Base-by-base conservation (phyloP, 2,329 filamentous ascomycete species). In the Pyrenochaeta sp. region DNA sequence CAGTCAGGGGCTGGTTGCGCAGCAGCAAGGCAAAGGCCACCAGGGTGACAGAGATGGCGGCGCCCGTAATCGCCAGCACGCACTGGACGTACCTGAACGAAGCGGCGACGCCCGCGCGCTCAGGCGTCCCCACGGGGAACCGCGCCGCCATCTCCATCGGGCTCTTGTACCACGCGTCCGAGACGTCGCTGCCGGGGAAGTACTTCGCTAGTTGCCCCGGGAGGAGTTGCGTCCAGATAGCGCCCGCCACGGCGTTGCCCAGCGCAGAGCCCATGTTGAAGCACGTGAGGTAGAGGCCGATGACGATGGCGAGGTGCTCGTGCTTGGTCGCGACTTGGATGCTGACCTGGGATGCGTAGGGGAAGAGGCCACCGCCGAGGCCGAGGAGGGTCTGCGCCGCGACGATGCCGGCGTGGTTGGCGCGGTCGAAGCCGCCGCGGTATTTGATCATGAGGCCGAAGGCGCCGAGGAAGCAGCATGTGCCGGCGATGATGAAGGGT, bases 371-470 rank as follows among this genome's bases (percentile, higher is more conserved):
- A 28, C 83, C 83, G 1, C 82, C 82, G 37, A 86, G 74, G 53
- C 84, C 84, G 1, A 87, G 75, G 4, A 87, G 69, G 6, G 86
- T 72, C 62, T 87, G 82, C 2, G 80, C 83, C 11, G 79, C 84
- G 44, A 87, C 81, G 41, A 87, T 74, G 19, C 84, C 84, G 1
- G 77, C 74, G 42, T 81, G 47, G 71, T 74, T 7, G 73, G 64
- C 0, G 55, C 23, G 2, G 65, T 70, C 0, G 72, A 58, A 5
- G n/a, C 78, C 76, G 23, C 83, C 83, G n/a, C 84, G 81, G 72
- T 76, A 87, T 53, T 77, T 75, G 58, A 87, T 86, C 13, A 87
- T 72, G 1, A 87, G 74, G 7, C 84, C 84, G 51, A 86, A 87
- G 1, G 84, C 83, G n/a, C 84, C 81, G 58, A 84, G 74, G 72